Conservation (phyloP, 2,329 filamentous ascomycete genomes). For the Zasmidium angulare region DNA sequence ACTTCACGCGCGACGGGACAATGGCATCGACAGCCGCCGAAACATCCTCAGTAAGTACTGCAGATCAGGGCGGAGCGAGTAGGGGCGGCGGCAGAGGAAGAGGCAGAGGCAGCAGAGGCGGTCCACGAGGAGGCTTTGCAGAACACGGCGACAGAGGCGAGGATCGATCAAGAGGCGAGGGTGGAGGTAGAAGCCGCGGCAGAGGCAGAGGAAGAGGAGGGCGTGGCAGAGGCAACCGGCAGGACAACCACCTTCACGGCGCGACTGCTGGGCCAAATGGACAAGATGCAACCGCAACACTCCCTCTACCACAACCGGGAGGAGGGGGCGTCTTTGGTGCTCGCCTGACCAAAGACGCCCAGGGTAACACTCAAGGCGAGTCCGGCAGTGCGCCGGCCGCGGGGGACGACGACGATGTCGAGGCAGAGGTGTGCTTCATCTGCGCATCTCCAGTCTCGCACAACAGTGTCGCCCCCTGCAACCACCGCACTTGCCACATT, state of each 20-base stretch:
- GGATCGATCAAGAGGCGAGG: conserved; percentile 11
- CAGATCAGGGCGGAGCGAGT: background rate
- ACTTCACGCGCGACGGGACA: background rate
- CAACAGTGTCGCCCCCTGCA: conserved; percentile 87
- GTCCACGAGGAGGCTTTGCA: conserved; percentile 8
- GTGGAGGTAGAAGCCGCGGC: conserved; percentile 27
- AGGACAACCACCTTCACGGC: conserved; percentile 27
- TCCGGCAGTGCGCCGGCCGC: conserved; percentile 16
- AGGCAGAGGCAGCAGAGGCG: conserved; percentile 17
- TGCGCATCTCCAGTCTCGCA: conserved; percentile 89
- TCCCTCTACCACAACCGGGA: conserved; percentile 40
- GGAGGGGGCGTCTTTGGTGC: conserved; percentile 44
- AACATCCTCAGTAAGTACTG: background rate
- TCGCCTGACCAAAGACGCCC: conserved; percentile 51
- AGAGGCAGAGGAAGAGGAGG: conserved; percentile 35
- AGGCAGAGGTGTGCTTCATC: conserved; percentile 89
- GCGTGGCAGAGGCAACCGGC: conserved; percentile 37
- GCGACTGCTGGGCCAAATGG: conserved; percentile 19
- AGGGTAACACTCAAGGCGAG: conserved; percentile 35
- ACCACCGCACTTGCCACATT: conserved; percentile 95
- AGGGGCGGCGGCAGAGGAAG: conserved; percentile 2
- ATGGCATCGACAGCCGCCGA: background rate
- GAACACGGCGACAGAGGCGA: conserved; percentile 14
- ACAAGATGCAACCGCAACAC: conserved; percentile 25
- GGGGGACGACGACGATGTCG: conserved; percentile 29